These are phyloP conservation scores for Coniella vitis DNA, from an alignment of 2,329 filamentous ascomycete species.

Conservation along the genomic window DNA sequence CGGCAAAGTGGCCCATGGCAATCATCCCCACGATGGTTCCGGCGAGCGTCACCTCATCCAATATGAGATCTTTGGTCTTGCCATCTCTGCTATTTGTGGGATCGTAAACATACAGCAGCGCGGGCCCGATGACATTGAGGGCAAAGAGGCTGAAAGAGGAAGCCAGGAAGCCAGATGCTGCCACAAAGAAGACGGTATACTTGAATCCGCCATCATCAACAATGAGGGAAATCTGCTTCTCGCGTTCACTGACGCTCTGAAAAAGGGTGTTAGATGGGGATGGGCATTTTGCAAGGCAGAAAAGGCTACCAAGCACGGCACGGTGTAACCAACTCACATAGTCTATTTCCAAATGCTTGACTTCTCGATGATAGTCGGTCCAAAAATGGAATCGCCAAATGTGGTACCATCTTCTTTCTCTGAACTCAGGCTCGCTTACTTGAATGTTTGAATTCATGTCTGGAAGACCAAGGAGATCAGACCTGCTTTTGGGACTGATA, in stretches of 20 bases:
- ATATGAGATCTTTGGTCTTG: conserved; percentile 3
- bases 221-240: conserved; percentile 9
- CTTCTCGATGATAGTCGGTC: conserved; percentile 5
- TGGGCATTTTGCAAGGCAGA: too few species aligned
- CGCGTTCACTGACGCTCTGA: conserved; percentile 5
- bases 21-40: conserved; percentile 14
- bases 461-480: too few species aligned
- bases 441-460: neutral
- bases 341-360: conserved; percentile 7
- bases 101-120: conserved; percentile 22
- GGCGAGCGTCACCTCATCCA: conserved; percentile 11
- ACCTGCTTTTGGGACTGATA: too few species aligned
- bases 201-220: conserved; percentile 21
- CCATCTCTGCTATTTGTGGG: conserved; percentile 1
- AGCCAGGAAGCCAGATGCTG: conserved; percentile 23
- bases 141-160: conserved; percentile 25
- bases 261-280: too few species aligned
- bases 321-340: neutral
- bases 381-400: neutral
- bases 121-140: conserved; percentile 23
- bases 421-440: neutral
- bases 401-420: neutral
- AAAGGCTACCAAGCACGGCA: neutral
- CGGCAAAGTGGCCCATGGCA: conserved; percentile 11
- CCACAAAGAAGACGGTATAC: conserved; percentile 22